Base-by-base conservation (phyloP, 257 asterid species). In the Galeopsis tetrahit region DNA sequence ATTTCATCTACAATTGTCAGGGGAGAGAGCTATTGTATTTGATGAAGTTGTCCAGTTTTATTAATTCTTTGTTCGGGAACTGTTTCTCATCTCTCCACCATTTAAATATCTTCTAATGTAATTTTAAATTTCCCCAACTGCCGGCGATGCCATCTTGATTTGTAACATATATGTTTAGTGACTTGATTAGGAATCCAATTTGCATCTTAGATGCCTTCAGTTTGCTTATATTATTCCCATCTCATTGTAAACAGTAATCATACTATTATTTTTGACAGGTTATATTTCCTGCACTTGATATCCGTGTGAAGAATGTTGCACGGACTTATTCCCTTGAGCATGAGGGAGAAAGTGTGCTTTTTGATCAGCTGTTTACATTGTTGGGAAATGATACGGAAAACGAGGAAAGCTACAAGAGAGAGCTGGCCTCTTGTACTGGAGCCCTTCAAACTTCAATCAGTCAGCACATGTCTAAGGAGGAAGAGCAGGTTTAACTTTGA, bases 391-490 rank as follows among this genome's bases (percentile, higher is more conserved):
- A 88, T 71, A 78, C 71, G 81, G 77, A 82, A 72, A 88, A 81
- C 43, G 96, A 91, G 70, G 96, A 91, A 83, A 82, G 88, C 82
- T 88, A 89, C 84, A 88, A 81, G 75, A 85, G 93, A 83, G 97
- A 94, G 88, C 77, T 94, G 83, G 98, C 98, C 38, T 91, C 96
- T 71, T 91, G 98, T 82, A 89, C 97, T 0, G 96, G 98, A 68
- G 97, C 98, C 13, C 93, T 94, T 64, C 91, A 87, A 79, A 94
- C 98, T 60, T 94, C 98, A 64, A 91, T 94, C 80, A 84, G 90
- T 86, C 98, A 94, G 87, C 98, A 94, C 89, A 94, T 94, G 98
- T 91, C 97, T 74, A 94, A 94, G 87, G 98, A 94, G 85, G 98
- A 94, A 86, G 98, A 94, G 77, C 98, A 94, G 98, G 98, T 93